Evolutionary conservation across 1,284 basidiomycete genomes (phyloP), one percentile per base, ranked within the genome.

Genomic region (Puccinia polysora): DNA sequence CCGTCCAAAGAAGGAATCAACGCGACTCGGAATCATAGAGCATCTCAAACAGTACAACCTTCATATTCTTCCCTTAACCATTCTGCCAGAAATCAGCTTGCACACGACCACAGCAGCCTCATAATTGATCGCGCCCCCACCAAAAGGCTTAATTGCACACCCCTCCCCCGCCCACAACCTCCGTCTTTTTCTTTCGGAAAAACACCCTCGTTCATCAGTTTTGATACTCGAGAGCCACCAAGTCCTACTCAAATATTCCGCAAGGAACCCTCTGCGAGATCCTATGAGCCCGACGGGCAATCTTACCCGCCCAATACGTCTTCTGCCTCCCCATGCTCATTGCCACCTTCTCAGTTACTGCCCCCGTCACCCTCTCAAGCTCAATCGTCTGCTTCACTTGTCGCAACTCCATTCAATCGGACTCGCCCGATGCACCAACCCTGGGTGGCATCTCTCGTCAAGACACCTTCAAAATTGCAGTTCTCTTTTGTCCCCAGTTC

Each of bases 401-500:
- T 7, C 47, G n/a, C 18, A 5, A 18, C 47, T 28, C 20, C 30
- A 50, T 6, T n/a, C 32, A 47, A 18, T 18, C 53, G 30, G 6
- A 18, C 53, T 28, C 7, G 20, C 30, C 18, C 53, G 32, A 3
- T 28, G 23, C 34, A 28, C 30, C 49, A 25, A 25, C 25, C 65
- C 32, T 67, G 65, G 65, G 20, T 38, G 52, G 18, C 49, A n/a
- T 67, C 34, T 4, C 8, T 38, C 4, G 65, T 67, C 52, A 67
- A 67, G 43, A 67, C 65, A 53, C 65, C 65, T 34, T 67, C 65
- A 2, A 53, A 45, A 67, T 50, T 67, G 32, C 65, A 67, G 49
- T 36, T 53, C 23, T 67, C 50, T 28, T 55, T 23, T 43, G 23
- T 52, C 14, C 65, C 65, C 34, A 38, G 15, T 23, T 67, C 65